phyloP scores from a whole-genome alignment of 495 filamentous ascomycete species.

The Aspergillus wentii region DNA sequence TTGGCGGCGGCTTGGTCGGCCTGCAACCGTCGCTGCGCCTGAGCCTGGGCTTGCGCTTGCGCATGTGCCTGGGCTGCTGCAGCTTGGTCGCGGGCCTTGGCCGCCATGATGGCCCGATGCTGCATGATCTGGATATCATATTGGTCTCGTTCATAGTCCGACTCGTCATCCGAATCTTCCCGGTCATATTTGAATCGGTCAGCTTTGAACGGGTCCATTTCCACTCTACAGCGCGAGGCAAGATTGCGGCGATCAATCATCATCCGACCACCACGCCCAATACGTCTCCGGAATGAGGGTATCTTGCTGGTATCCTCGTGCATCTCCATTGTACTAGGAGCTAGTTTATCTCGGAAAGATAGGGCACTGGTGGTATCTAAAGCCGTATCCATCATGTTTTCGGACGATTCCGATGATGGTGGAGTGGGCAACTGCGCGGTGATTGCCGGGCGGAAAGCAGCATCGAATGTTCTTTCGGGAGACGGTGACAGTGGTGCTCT shows the following conservation, averaged over 20 bases:
- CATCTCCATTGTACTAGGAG: slow-evolving; percentile 38
- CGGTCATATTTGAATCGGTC: slow-evolving; percentile 85
- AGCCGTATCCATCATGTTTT: slow-evolving; percentile 45
- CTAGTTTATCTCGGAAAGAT: slow-evolving; percentile 45
- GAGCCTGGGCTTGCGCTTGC: slow-evolving; percentile 36
- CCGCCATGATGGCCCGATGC: slow-evolving; percentile 65
- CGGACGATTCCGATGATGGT: slow-evolving; percentile 71
- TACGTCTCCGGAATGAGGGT: slow-evolving; percentile 61
- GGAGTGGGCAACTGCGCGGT: slow-evolving; percentile 83
- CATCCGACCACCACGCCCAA: slow-evolving; percentile 72
- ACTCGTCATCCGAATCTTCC: slow-evolving; percentile 62
- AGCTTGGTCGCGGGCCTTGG: slow-evolving; percentile 41
- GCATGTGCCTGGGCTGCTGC: slow-evolving; percentile 44
- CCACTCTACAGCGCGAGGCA: slow-evolving; percentile 44
- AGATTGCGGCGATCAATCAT: slow-evolving; percentile 70
- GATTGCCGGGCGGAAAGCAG: slow-evolving; percentile 71
- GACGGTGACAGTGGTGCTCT: slow-evolving; percentile 73
- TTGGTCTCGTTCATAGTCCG: slow-evolving; percentile 65
- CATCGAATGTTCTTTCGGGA: slow-evolving; percentile 49
- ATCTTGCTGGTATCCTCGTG: slow-evolving; percentile 43
- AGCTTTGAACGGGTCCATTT: slow-evolving; percentile 46
- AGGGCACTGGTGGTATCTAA: slow-evolving; percentile 38
- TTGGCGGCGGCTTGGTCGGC: slow-evolving; percentile 35
- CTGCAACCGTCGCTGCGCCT: slow-evolving; percentile 34
- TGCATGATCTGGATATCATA: slow-evolving; percentile 66